Conservation (phyloP, 345 rosid genomes). For the Lepidium sativum region DNA sequence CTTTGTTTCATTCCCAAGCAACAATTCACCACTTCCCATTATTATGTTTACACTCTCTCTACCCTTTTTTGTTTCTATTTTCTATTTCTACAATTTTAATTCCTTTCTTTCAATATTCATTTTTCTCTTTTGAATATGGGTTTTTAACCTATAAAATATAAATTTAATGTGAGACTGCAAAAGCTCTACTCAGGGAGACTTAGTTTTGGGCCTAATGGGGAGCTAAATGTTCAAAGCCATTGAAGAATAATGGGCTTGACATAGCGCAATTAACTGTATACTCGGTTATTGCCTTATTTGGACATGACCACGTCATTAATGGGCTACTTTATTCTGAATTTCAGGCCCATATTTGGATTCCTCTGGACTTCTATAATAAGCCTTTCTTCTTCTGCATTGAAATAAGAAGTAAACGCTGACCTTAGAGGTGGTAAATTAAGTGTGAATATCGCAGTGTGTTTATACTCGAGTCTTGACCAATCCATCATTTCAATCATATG, state of each 20-base stretch:
- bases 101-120: no score
- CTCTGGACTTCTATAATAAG: background rate
- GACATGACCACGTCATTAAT: background rate
- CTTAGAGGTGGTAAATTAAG: background rate
- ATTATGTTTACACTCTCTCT: background rate
- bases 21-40: background rate
- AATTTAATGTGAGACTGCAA: no score
- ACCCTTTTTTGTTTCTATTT: background rate
- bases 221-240: background rate
- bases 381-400: background rate
- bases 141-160: no score
- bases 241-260: no score
- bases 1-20: conserved; percentile 26
- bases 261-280: no score
- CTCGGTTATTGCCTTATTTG: background rate
- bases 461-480: conserved; percentile 9
- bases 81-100: no score
- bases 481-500: conserved; percentile 1
- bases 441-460: conserved; percentile 11
- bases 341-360: background rate
- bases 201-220: no score
- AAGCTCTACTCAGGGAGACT: no score
- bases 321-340: background rate
- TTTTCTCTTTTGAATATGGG: no score
- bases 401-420: background rate